A percentile compares a stretch with the other conserved stretches of the same genome.
Conservation (phyloP, 495 filamentous ascomycete genomes). For the Hapsidospora chrysogenum region DNA sequence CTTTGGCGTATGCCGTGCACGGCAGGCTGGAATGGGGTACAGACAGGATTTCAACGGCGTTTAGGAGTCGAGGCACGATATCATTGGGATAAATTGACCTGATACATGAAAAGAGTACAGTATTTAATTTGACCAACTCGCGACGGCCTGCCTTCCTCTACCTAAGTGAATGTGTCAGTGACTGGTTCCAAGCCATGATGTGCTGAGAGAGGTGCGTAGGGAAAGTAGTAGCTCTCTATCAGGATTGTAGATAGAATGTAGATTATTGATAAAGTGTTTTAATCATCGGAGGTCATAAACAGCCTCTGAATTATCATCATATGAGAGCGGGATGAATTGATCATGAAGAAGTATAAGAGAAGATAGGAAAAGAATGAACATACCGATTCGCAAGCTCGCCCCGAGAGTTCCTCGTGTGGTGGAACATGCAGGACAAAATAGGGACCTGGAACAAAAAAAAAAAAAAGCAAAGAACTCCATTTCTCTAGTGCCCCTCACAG, state of each 20-base stretch:
- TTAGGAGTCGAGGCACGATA: background rate
- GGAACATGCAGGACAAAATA: slow-evolving; percentile 1
- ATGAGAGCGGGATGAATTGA: background rate
- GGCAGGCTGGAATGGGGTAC: background rate
- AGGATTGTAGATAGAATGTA: slow-evolving; percentile 15
- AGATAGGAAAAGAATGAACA: slow-evolving; percentile 2
- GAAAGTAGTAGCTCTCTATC: too few species aligned
- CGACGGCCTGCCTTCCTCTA: too few species aligned
- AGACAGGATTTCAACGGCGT: background rate
- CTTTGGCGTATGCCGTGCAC: background rate
- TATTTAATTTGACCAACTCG: too few species aligned
- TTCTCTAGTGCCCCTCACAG: slow-evolving; percentile 8
- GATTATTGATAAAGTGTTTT: slow-evolving; percentile 16
- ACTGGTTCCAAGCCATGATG: too few species aligned
- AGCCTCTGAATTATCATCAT: slow-evolving; percentile 27
- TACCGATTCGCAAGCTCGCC: too few species aligned
- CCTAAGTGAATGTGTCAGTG: too few species aligned
- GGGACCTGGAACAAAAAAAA: background rate
- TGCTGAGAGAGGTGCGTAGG: too few species aligned
- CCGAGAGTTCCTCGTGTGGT: too few species aligned
- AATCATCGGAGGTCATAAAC: slow-evolving; percentile 33
- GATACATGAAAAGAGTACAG: too few species aligned
- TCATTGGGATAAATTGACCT: background rate
- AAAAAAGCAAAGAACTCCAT: slow-evolving; percentile 10
- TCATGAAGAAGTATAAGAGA: slow-evolving; percentile 1